Evolutionary conservation across 345 rosid species (phyloP).

Genomic region (Eutrema japonicum): DNA sequence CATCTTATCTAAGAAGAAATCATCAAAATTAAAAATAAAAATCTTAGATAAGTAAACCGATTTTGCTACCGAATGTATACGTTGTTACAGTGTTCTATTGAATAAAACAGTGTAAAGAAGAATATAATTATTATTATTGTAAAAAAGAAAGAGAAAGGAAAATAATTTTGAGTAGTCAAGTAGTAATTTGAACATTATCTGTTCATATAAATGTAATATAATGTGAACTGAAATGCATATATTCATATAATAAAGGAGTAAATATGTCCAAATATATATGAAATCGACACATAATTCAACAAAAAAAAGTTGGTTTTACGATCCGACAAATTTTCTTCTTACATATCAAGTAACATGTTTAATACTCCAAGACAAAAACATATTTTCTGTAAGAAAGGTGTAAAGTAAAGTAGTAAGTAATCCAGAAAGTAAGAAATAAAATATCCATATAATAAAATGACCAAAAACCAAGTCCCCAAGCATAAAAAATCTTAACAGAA

Average conservation of each 20-base stretch:
- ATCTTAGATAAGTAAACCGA: too few species aligned
- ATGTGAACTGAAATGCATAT: too few species aligned
- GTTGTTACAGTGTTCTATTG: neutral
- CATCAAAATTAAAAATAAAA: neutral
- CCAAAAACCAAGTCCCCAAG: slow-evolving; percentile 16
- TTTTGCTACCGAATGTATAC: neutral
- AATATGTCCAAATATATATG: too few species aligned
- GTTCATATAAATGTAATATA: too few species aligned
- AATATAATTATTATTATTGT: neutral
- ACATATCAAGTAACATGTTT: slow-evolving; percentile 13
- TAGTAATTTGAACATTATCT: too few species aligned
- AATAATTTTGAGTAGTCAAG: too few species aligned
- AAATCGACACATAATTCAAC: neutral
- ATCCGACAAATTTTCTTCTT: neutral
- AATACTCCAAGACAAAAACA: slow-evolving; percentile 29
- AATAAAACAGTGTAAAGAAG: neutral
- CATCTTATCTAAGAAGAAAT: slow-evolving; percentile 24
- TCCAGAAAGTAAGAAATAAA: neutral
- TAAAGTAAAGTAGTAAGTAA: slow-evolving; percentile 3
- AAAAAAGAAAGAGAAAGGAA: too few species aligned
- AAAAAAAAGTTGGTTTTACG: neutral
- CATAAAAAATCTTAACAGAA: slow-evolving; percentile 20
- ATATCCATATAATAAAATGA: slow-evolving; percentile 2
- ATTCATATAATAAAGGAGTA: too few species aligned
- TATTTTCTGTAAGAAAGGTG: slow-evolving; percentile 16